Evolutionary conservation across 768 basidiomycete species (phyloP), one percentile per base, ranked within the genome.

Genomic region (Hygrophorus pudorinus): DNA sequence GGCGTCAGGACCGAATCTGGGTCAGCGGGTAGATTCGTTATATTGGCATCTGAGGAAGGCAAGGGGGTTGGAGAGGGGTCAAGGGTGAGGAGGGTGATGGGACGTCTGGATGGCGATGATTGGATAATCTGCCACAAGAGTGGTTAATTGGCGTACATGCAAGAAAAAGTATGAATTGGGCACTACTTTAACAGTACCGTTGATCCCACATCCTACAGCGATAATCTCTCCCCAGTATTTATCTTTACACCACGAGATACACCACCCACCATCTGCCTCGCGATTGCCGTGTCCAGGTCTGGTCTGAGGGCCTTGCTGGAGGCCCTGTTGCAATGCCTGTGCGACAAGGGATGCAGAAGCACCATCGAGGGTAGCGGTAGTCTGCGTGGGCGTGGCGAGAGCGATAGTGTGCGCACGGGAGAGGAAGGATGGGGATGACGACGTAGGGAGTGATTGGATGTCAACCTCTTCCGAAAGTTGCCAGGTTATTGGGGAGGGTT

Each of bases 161-260:
- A 13, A 20, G 9, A 27, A 18, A 33, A 29, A 21, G 20, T 24
- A 51, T 38, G 34, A 24, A 38, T 31, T 11, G 14, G 18, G 31
- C 12, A 48, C 69, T 34, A 92, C 90, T 60, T 94, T 91, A 36
- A 97, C 67, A 16, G 78, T 62, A 0, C 87, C 85, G 46, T 68
- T 75, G 1, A 76, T 70, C 1, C 91, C 92, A 43, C 75, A 76
- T 1, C 79, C 76, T 0, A 79, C 81, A 7, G 90, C 91, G 39
- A 97, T 68, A 14, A 94, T 56, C 57, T 92, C 87, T 1, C 94
- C 94, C 92, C 92, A 96, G 62, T 92, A 96, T 48, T 76, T 73
- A 54, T 98, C 96, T 56, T 90, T 89, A 62, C 93, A 97, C 92
- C 93, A 99, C 6, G 84, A 85, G 34, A 99, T 62, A 45, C 81